Conservation (phyloP, 768 basidiomycete species). For the Suillus plorans region DNA sequence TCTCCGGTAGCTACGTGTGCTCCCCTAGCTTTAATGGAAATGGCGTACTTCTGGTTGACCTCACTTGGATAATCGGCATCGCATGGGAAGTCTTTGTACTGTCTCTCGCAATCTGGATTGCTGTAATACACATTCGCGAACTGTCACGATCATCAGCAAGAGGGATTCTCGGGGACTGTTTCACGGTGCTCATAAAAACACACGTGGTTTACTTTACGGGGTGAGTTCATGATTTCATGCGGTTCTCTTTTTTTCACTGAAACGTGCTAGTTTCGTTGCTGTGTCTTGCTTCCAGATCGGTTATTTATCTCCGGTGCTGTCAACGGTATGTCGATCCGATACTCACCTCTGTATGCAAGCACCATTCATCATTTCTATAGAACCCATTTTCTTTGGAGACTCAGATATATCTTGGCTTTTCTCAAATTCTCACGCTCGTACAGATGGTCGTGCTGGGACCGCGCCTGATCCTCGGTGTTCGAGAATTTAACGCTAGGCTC, state of each 20-base stretch:
- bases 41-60: not conserved
- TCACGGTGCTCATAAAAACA: not conserved
- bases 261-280: not conserved
- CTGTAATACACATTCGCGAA: not conserved
- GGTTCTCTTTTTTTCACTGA: not conserved
- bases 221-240: not conserved
- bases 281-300: not conserved
- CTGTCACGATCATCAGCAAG: not conserved
- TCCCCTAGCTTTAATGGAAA: not conserved
- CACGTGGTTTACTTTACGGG: not conserved
- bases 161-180: not conserved
- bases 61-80: not conserved
- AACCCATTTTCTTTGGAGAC: not conserved
- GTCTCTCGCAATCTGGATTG: not conserved
- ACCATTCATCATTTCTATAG: not conserved
- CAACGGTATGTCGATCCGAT: not conserved
- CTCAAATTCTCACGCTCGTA: not conserved
- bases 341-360: not conserved
- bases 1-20: not conserved
- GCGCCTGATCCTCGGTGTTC: not conserved
- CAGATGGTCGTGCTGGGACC: not conserved
- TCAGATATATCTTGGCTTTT: not conserved
- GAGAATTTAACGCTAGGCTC: not conserved
- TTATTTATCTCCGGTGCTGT: not conserved
- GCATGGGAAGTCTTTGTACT: not conserved